Evolutionary conservation across 2,329 filamentous ascomycete genomes (phyloP), one percentile per base, ranked within the genome.

Genomic region (Claviceps arundinis): DNA sequence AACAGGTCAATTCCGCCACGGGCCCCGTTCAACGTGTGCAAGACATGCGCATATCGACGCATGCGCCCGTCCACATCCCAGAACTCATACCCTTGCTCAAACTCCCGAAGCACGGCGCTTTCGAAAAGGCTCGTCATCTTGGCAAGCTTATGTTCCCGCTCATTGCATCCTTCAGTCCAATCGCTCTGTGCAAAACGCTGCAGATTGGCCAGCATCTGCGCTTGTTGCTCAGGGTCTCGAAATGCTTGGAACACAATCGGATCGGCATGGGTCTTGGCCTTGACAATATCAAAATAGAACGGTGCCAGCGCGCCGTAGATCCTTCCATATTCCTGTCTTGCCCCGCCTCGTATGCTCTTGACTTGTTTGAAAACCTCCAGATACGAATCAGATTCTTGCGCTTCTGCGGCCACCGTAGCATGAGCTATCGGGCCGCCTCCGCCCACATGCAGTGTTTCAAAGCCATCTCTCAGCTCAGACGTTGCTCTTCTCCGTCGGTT

Each of bases 31-130:
- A 98, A 73, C 2, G 79, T 78, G 53, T 87, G 82, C 52, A 98
- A 71, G 16, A 98, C 89, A 59, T 89, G 82, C 2, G 90, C 90
- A 67, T 95, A 97, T 62, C 86, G 81, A 59, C 78, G 82, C 91
- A 97, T 96, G 51, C 83, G 77, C 2, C 88, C 89, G 57, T 95
- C 86, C 51, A 94, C 82, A 65, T 98, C 91, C 70, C 85, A 87
- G 44, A 82, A 83, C 64, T 93, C 88, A 58, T 94, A 95, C 4
- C 89, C 93, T 62, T 93, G 86, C 67, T 94, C 87, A 59, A 98
- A 98, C 65, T 98, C 93, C 48, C 86, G 80, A 50, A 96, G 70
- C 3, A 94, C 90, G 3, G 90, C 89, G 52, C 84, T 89, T 68
- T 97, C 91, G 61, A 98, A 98, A 54, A 93, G 83, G 40, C 77